These are phyloP conservation scores for Picochlorum sp. DNA, from an alignment of 139 green algal genomes.

Conservation along the genomic window DNA sequence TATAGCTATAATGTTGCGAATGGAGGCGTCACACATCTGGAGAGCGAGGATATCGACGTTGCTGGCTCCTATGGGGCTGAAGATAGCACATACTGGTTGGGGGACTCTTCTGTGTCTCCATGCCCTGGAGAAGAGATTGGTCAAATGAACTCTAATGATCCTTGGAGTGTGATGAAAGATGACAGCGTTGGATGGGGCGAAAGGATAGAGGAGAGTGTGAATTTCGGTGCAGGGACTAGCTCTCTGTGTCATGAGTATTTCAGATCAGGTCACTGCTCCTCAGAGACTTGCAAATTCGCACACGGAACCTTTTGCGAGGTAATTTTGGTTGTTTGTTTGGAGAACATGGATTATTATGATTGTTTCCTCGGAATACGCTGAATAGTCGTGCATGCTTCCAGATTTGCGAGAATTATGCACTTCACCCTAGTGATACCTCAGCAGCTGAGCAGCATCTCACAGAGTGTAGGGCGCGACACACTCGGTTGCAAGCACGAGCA, in stretches of 20 bases:
- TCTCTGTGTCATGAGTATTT: constrained; percentile 41
- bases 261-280: constrained; percentile 27
- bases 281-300: constrained; percentile 34
- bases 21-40: too few species aligned
- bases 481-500: constrained; percentile 26
- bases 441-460: constrained; percentile 24
- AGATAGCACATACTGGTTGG: too few species aligned
- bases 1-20: too few species aligned
- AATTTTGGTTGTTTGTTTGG: constrained; percentile 7
- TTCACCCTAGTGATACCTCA: constrained; percentile 44
- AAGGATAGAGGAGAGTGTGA: background rate
- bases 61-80: too few species aligned
- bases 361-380: background rate
- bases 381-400: constrained; percentile 7
- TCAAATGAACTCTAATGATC: too few species aligned
- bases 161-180: background rate
- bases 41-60: too few species aligned
- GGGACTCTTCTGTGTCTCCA: too few species aligned
- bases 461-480: constrained; percentile 38
- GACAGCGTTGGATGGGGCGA: background rate
- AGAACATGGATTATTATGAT: background rate
- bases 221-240: background rate
- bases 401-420: constrained; percentile 24
- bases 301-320: constrained; percentile 48
- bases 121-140: too few species aligned